phyloP scores from a whole-genome alignment of 345 rosid species.

The Camelina sativa region DNA sequence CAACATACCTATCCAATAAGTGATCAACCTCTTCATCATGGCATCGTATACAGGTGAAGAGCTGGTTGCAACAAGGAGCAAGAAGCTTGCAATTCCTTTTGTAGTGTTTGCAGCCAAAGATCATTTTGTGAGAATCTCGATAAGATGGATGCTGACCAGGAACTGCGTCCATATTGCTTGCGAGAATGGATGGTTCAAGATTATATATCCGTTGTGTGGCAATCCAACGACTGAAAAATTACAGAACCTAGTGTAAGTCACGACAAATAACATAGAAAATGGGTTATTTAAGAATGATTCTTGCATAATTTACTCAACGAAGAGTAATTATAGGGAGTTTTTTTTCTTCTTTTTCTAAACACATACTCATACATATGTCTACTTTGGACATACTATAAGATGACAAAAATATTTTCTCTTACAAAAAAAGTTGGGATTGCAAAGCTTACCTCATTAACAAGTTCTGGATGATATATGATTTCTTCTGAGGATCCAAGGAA shows the following conservation, averaged over 20 bases:
- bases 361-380: neutral
- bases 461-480: conserved; percentile 67
- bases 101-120: conserved; percentile 81
- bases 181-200: conserved; percentile 40
- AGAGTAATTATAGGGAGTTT: neutral
- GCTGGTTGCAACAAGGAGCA: conserved; percentile 68
- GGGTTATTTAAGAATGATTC: neutral
- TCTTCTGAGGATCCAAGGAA: conserved; percentile 62
- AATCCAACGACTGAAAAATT: conserved; percentile 78
- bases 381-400: neutral
- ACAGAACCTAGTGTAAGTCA: conserved; percentile 42
- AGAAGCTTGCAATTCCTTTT: conserved; percentile 78
- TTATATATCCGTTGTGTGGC: conserved; percentile 48
- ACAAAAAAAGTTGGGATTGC: conserved; percentile 23
- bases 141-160: conserved; percentile 67
- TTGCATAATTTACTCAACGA: neutral
- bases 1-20: conserved; percentile 60
- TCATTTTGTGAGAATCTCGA: conserved; percentile 48
- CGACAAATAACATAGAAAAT: neutral
- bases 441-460: conserved; percentile 64
- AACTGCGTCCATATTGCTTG: conserved; percentile 50
- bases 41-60: conserved; percentile 76
- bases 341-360: neutral
- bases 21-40: conserved; percentile 86
- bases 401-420: neutral